Evolutionary conservation across 148 eudicot species (phyloP).

Genomic region (Suaeda aralocaspica): DNA sequence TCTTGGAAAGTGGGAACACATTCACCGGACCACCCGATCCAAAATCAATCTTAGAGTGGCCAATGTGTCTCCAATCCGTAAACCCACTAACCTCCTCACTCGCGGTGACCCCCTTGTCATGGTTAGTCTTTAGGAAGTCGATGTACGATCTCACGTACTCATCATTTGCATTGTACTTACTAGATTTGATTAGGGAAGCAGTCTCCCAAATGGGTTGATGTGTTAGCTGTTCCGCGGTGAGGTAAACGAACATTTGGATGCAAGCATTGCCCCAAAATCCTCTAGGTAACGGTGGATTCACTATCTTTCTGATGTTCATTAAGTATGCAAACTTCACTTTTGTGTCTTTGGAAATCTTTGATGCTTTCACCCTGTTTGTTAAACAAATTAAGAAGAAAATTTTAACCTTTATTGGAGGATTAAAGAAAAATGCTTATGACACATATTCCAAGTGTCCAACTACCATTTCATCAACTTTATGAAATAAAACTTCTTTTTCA

Average conservation of each 20-base stretch:
- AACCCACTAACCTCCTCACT: constrained; percentile 58
- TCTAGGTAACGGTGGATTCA: constrained; percentile 50
- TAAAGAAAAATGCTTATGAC: too few species aligned
- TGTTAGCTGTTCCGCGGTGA: constrained; percentile 34
- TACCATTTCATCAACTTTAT: too few species aligned
- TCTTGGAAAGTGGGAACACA: constrained; percentile 55
- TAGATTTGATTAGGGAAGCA: constrained; percentile 48
- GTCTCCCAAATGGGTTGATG: constrained; percentile 58
- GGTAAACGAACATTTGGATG: constrained; percentile 32
- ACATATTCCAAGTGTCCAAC: too few species aligned
- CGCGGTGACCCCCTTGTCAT: constrained; percentile 40
- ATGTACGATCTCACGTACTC: constrained; percentile 57
- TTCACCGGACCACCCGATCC: constrained; percentile 71
- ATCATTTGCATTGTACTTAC: constrained; percentile 44
- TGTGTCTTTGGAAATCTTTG: constrained; percentile 27
- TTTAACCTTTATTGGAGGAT: too few species aligned
- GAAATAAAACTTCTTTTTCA: too few species aligned
- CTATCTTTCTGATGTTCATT: constrained; percentile 27
- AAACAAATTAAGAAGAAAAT: too few species aligned
- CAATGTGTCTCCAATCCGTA: constrained; percentile 77
- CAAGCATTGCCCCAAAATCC: constrained; percentile 86
- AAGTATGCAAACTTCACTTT: constrained; percentile 60
- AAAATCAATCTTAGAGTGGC: constrained; percentile 65
- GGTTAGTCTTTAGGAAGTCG: constrained; percentile 57
- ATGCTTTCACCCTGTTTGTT: constrained; percentile 57